Evolutionary conservation across 2,329 filamentous ascomycete species (phyloP).

Genomic region (Clonostachys byssicola): DNA sequence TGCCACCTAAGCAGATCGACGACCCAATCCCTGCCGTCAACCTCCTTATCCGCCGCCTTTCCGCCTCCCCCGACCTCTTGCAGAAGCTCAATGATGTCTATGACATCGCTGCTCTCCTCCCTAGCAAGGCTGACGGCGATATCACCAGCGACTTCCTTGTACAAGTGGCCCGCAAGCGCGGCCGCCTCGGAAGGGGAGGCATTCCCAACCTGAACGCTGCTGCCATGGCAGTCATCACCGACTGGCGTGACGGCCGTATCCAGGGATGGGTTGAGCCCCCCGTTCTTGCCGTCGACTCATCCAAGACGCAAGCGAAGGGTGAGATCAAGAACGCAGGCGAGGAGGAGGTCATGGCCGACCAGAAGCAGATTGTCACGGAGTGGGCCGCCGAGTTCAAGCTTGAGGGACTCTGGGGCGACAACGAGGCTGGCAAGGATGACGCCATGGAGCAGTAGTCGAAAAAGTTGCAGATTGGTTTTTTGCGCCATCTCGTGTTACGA

Average conservation of each 20-base stretch:
- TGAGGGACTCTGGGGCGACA: constrained; percentile 82
- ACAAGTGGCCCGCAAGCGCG: constrained; percentile 90
- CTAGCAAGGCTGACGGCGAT: constrained; percentile 63
- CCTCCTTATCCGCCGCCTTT: constrained; percentile 78
- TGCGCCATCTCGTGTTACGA: too few relatives aligned
- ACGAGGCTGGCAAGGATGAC: constrained; percentile 31
- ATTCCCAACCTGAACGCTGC: constrained; percentile 85
- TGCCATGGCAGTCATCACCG: constrained; percentile 90
- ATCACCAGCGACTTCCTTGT: constrained; percentile 86
- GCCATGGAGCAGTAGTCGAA: constrained; percentile 45
- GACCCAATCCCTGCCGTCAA: constrained; percentile 86
- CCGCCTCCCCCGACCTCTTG: constrained; percentile 67
- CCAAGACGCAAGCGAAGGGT: constrained; percentile 17
- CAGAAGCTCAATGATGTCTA: constrained; percentile 80
- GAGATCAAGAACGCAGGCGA: constrained; percentile 31
- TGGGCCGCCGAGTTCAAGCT: constrained; percentile 96
- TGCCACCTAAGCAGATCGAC: constrained; percentile 90
- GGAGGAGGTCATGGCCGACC: constrained; percentile 50
- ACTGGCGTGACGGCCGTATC: constrained; percentile 93
- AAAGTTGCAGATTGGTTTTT: too few relatives aligned
- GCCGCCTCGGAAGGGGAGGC: constrained; percentile 81
- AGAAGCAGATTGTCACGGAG: constrained; percentile 85
- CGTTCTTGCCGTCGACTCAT: constrained; percentile 49
- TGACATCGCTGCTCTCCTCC: constrained; percentile 74
- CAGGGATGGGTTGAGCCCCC: constrained; percentile 88